Percentiles rank a stretch among this genome's conserved stretches.
These are phyloP conservation scores for Ceratocystis cubensis DNA, from an alignment of 2,329 filamentous ascomycete genomes.

Conservation along the genomic window DNA sequence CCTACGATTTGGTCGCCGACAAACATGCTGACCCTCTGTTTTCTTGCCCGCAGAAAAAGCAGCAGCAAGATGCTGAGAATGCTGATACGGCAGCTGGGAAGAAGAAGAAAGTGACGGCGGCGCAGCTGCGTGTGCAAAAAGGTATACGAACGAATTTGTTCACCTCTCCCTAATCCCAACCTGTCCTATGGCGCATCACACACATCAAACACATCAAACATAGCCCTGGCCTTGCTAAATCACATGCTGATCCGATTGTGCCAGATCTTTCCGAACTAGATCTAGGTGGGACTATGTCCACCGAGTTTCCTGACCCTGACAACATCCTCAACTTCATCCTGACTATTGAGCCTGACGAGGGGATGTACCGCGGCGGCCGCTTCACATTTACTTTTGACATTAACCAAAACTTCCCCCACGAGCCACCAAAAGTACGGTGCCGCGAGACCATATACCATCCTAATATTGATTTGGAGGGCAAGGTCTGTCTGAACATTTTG, in stretches of 20 bases:
- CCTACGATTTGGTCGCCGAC: background rate
- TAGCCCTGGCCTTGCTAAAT: background rate
- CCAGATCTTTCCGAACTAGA: constrained; percentile 71
- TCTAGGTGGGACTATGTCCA: constrained; percentile 67
- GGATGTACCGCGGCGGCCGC: constrained; percentile 71
- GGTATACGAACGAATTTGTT: constrained; percentile 39
- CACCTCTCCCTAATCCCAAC: background rate
- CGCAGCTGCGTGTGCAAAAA: constrained; percentile 90
- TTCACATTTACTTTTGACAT: constrained; percentile 90
- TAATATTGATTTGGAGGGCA: constrained; percentile 95
- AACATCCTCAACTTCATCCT: constrained; percentile 76
- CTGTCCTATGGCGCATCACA: background rate
- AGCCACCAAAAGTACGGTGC: constrained; percentile 94
- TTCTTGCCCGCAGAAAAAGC: constrained; percentile 59
- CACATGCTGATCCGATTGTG: background rate
- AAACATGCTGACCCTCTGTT: background rate
- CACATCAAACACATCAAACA: no score
- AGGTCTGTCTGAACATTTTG: constrained; percentile 94
- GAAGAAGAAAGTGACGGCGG: constrained; percentile 98
- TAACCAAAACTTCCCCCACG: constrained; percentile 90
- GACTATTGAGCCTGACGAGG: constrained; percentile 73
- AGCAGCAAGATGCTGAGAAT: constrained; percentile 88
- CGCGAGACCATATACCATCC: constrained; percentile 98
- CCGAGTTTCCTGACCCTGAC: constrained; percentile 68
- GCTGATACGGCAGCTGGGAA: constrained; percentile 62